These are phyloP conservation scores for Globisporangium cederbergense DNA, from an alignment of 352 stramenopile genomes.

Conservation along the genomic window DNA sequence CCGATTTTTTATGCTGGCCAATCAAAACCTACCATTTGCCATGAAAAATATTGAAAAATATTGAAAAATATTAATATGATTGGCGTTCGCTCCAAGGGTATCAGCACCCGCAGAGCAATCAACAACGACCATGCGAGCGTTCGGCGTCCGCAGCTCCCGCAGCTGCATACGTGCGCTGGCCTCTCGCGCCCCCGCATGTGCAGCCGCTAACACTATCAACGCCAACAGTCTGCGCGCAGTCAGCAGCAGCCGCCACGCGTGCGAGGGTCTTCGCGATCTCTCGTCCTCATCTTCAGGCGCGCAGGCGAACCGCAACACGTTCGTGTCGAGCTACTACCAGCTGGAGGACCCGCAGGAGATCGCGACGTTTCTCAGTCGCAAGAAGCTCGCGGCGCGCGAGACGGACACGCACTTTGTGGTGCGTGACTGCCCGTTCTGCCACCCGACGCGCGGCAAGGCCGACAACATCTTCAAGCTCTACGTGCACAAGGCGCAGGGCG, in stretches of 20 bases:
- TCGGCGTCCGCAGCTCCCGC: conserved; percentile 20
- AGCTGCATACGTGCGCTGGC: conserved; percentile 15
- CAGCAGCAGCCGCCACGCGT: conserved; percentile 4
- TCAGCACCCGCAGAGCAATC: neutral
- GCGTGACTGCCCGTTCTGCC: conserved; percentile 87
- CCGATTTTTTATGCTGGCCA: no score
- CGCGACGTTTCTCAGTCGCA: conserved; percentile 66
- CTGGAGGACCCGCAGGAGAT: conserved; percentile 65
- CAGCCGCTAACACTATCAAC: neutral
- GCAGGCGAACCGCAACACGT: conserved; percentile 34
- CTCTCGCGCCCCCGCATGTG: neutral
- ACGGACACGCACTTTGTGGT: conserved; percentile 79
- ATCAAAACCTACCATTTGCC: no score
- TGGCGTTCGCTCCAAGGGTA: conserved; percentile 10
- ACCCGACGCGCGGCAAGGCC: conserved; percentile 67
- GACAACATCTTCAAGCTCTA: conserved; percentile 93
- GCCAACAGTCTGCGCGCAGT: neutral
- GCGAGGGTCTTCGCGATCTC: conserved; percentile 15
- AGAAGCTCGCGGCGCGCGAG: conserved; percentile 57
- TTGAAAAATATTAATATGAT: neutral
- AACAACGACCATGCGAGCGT: conserved; percentile 20
- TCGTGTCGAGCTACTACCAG: conserved; percentile 82
- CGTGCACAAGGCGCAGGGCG: conserved; percentile 80
- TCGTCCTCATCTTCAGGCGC: conserved; percentile 18
- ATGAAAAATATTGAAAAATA: no score